A percentile compares a stretch with the other conserved stretches of the same genome.
phyloP scores from a whole-genome alignment of 2,329 filamentous ascomycete species.

The Fusarium sublunatum region DNA sequence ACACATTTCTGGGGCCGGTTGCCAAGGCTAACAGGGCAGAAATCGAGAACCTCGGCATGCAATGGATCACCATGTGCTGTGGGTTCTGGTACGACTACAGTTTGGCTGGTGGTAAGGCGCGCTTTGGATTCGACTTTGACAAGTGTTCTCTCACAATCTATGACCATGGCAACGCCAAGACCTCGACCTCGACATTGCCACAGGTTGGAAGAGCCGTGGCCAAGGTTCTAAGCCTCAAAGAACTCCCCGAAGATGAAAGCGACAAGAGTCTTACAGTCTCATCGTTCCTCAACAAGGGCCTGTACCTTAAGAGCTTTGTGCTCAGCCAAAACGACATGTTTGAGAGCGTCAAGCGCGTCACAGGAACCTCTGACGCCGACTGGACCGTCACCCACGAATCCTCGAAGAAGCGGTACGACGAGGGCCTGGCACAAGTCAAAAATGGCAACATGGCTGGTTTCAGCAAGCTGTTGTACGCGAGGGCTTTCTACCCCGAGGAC shows the following conservation, averaged over 20 bases:
- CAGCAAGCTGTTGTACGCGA: constrained; percentile 61
- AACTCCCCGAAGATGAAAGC: constrained; percentile 53
- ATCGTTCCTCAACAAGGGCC: constrained; percentile 56
- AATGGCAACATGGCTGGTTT: constrained; percentile 57
- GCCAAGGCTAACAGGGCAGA: constrained; percentile 47
- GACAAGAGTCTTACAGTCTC: constrained; percentile 50
- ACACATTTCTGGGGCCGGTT: constrained; percentile 41
- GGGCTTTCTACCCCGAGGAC: constrained; percentile 58
- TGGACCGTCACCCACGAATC: constrained; percentile 66
- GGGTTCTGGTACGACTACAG: constrained; percentile 67
- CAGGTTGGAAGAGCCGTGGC: constrained; percentile 67
- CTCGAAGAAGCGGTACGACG: constrained; percentile 58
- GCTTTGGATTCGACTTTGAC: constrained; percentile 62
- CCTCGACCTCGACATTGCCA: constrained; percentile 58
- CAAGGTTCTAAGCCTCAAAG: constrained; percentile 58
- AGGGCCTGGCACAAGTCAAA: constrained; percentile 57
- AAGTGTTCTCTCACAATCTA: constrained; percentile 58
- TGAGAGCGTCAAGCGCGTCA: constrained; percentile 67
- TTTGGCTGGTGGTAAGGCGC: constrained; percentile 51
- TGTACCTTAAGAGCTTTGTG: constrained; percentile 67
- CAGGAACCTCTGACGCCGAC: constrained; percentile 65
- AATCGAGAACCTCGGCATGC: constrained; percentile 55
- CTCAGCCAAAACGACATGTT: constrained; percentile 73
- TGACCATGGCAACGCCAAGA: constrained; percentile 59
- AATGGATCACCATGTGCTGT: constrained; percentile 63